These are phyloP conservation scores for Plasmodium adleri DNA, from an alignment of 169 alveolate genomes.

Conservation along the genomic window DNA sequence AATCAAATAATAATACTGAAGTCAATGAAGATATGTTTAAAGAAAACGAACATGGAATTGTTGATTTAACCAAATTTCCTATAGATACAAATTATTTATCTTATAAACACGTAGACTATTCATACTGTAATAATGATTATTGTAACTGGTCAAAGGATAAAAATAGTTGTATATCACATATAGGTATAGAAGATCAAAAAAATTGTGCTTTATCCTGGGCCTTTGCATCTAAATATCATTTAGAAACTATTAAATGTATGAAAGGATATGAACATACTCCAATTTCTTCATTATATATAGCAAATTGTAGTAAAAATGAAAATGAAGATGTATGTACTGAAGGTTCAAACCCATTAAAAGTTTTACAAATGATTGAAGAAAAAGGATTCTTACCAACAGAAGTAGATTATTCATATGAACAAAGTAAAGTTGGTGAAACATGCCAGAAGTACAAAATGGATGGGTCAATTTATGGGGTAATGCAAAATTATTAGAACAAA, in stretches of 20 bases:
- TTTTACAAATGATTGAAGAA: background rate
- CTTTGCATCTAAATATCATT: slow-evolving; percentile 72
- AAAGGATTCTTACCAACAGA: background rate
- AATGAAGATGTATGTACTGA: background rate
- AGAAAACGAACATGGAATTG: no score
- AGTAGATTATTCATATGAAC: background rate
- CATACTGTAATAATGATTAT: no score
- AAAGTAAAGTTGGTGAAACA: background rate
- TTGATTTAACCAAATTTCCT: no score
- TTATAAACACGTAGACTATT: no score
- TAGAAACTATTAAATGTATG: slow-evolving; percentile 66
- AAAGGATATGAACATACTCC: slow-evolving; percentile 14
- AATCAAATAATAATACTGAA: no score
- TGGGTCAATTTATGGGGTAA: background rate
- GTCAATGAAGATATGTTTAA: no score
- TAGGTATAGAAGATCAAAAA: slow-evolving; percentile 49
- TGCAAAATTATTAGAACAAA: background rate
- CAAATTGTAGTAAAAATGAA: background rate
- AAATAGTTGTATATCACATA: no score
- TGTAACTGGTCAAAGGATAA: no score
- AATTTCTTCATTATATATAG: background rate
- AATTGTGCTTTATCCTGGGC: slow-evolving; percentile 75
- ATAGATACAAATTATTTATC: no score
- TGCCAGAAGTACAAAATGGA: background rate
- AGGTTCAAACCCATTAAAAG: background rate